These are phyloP conservation scores for Chaetomiaceae sp. DNA, from an alignment of 2,329 filamentous ascomycete genomes.

Conservation along the genomic window DNA sequence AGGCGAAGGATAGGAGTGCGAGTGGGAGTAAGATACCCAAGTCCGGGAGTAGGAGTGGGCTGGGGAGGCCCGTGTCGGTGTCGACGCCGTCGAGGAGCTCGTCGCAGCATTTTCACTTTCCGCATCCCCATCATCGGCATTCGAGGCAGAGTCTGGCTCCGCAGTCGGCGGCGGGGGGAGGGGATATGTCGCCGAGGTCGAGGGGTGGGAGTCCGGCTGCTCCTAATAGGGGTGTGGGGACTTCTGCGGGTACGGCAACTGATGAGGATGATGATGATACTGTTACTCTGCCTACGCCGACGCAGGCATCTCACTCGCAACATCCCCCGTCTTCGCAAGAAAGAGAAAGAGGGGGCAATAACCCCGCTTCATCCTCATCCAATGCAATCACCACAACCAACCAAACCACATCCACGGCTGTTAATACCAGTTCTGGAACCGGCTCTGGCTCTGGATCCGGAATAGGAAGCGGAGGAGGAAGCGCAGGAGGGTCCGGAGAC, in stretches of 20 bases:
- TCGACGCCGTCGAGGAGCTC: constrained; percentile 19
- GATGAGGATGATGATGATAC: constrained; percentile 14
- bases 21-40: constrained; percentile 10
- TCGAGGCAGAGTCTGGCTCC: constrained; percentile 1
- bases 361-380: neutral
- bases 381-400: neutral
- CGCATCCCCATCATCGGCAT: constrained; percentile 12
- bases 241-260: neutral
- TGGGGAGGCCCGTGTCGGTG: constrained; percentile 9
- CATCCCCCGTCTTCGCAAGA: neutral
- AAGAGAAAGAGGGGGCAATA: neutral
- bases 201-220: neutral
- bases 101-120: constrained; percentile 20
- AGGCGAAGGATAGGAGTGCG: constrained; percentile 33
- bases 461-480: neutral
- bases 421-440: neutral
- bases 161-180: neutral
- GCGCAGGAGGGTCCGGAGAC: constrained; percentile 43
- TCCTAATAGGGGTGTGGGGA: neutral
- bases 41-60: constrained; percentile 22
- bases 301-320: neutral
- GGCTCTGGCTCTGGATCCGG: too few relatives aligned
- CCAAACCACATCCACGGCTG: neutral
- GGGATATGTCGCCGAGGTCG: constrained; percentile 1
- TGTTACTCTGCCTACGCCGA: constrained; percentile 1